Evolutionary conservation across 805 yeast genomes (phyloP).

Genomic region (Lipomyces spencermartinsiae): DNA sequence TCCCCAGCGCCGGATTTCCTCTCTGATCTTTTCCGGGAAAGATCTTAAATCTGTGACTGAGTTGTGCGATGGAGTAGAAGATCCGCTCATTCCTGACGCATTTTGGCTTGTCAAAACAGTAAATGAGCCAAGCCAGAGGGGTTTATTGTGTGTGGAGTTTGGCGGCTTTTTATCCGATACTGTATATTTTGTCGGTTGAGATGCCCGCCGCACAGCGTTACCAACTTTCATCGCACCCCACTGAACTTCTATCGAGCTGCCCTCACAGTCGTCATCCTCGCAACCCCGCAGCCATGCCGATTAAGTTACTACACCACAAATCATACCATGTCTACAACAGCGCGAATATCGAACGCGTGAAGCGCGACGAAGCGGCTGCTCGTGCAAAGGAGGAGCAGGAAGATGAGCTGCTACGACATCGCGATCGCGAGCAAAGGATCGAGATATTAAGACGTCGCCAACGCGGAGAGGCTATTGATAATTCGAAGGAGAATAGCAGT

Average conservation of each 20-base stretch:
- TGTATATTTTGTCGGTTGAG: background rate
- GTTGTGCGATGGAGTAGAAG: background rate
- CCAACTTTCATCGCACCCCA: background rate
- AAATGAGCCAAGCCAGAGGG: no score
- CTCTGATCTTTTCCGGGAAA: background rate
- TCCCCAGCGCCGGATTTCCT: background rate
- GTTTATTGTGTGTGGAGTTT: background rate
- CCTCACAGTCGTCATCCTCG: background rate
- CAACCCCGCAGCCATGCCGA: constrained; percentile 38
- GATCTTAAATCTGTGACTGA: background rate
- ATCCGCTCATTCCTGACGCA: background rate
- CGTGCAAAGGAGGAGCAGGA: constrained; percentile 28
- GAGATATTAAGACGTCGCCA: constrained; percentile 32
- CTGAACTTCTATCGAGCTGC: background rate
- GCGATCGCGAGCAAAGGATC: constrained; percentile 33
- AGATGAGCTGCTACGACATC: constrained; percentile 22
- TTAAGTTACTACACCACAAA: constrained; percentile 43
- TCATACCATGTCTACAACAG: constrained; percentile 43
- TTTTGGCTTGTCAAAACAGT: background rate
- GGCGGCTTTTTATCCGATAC: background rate
- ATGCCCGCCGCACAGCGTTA: background rate
- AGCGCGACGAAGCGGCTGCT: constrained; percentile 43
- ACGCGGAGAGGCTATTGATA: constrained; percentile 15
- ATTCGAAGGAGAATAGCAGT: background rate
- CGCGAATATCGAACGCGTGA: constrained; percentile 42